Conservation (phyloP, 164 flowering plant species). For the Nelumbo lutea region DNA sequence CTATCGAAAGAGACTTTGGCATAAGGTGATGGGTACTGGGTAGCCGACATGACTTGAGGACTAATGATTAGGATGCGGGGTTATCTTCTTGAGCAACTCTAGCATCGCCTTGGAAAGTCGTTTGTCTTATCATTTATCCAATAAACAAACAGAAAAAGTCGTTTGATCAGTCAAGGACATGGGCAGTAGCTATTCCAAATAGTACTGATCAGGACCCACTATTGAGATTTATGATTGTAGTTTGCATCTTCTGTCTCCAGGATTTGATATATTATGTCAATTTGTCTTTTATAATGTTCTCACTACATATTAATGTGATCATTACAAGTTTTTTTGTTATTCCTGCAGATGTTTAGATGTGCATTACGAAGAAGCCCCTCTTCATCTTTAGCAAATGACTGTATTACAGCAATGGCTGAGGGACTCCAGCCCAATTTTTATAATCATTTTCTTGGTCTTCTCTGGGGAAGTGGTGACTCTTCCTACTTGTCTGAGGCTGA, state of each 20-base stretch:
- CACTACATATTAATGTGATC: neutral
- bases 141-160: too few species aligned
- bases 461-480: slow-evolving; percentile 65
- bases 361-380: slow-evolving; percentile 63
- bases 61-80: too few species aligned
- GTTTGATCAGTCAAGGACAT: too few species aligned
- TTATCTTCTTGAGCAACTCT: too few species aligned
- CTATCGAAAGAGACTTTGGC: too few species aligned
- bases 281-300: neutral
- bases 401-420: slow-evolving; percentile 81
- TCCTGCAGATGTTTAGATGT: slow-evolving; percentile 70
- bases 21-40: too few species aligned
- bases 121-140: too few species aligned
- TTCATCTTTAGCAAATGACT: slow-evolving; percentile 76
- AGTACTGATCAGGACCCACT: too few species aligned
- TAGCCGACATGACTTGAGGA: too few species aligned
- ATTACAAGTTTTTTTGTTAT: slow-evolving; percentile 5
- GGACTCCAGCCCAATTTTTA: slow-evolving; percentile 65
- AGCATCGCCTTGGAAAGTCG: too few species aligned
- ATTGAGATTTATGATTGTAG: too few species aligned
- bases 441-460: slow-evolving; percentile 58
- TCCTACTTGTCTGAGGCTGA: slow-evolving; percentile 38
- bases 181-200: too few species aligned
- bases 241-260: neutral
- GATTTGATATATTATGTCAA: neutral